Evolutionary conservation across 2,329 filamentous ascomycete species (phyloP).

Genomic region (Pestalotiopsis sp.): DNA sequence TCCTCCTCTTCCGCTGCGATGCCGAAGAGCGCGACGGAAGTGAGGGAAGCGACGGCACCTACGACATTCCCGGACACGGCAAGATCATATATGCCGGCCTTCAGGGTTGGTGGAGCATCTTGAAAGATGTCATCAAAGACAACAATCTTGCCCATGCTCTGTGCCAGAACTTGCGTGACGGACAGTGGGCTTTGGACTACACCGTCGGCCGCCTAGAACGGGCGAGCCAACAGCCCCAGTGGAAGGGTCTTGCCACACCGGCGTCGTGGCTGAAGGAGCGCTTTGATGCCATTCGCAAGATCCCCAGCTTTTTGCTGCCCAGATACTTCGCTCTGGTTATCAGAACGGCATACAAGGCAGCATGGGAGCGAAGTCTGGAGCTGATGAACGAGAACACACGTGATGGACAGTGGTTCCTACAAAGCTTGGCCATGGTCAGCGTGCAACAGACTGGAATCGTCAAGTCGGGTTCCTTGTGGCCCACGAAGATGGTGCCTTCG

Average conservation of each 20-base stretch:
- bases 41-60: conserved; percentile 80
- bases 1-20: conserved; percentile 87
- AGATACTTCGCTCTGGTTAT: conserved; percentile 92
- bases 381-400: conserved; percentile 79
- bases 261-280: conserved; percentile 80
- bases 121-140: conserved; percentile 80
- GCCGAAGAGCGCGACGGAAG: conserved; percentile 83
- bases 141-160: conserved; percentile 93
- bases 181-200: conserved; percentile 92
- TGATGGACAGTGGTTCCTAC: conserved; percentile 84
- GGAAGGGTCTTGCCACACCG: conserved; percentile 64
- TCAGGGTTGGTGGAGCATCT: conserved; percentile 97
- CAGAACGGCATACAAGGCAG: conserved; percentile 84
- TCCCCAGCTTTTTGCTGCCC: conserved; percentile 88
- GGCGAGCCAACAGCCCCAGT: conserved; percentile 65
- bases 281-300: conserved; percentile 80
- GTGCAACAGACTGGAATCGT: conserved; percentile 88
- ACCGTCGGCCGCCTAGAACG: conserved; percentile 77
- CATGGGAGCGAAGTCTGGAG: conserved; percentile 75
- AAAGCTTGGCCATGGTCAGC: conserved; percentile 87
- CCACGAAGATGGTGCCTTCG: conserved; percentile 79
- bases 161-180: conserved; percentile 88
- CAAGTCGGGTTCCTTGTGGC: conserved; percentile 89
- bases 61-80: conserved; percentile 82
- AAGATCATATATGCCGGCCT: conserved; percentile 91